Percentiles rank a stretch among this genome's conserved stretches.
These are phyloP conservation scores for Naganishia sp. DNA, from an alignment of 1,284 basidiomycete genomes.

Conservation along the genomic window DNA sequence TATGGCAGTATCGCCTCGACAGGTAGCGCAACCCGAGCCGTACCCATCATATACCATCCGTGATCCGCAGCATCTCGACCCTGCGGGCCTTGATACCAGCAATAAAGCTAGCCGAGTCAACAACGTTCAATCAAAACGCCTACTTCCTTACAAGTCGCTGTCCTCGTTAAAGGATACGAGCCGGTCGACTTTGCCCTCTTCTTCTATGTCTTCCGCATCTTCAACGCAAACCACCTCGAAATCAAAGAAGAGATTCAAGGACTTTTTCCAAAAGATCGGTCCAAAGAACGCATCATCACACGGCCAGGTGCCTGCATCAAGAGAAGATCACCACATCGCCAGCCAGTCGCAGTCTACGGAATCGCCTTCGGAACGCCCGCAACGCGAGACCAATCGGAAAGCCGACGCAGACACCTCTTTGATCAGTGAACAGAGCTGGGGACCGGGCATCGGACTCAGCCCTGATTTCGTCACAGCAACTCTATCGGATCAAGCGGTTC, in stretches of 20 bases:
- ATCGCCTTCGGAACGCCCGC: no score
- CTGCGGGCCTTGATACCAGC: background rate
- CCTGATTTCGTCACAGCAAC: constrained; percentile 7
- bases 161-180: constrained; percentile 9
- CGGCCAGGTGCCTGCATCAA: background rate
- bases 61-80: background rate
- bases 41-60: constrained; percentile 15
- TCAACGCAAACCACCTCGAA: constrained; percentile 7
- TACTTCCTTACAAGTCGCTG: constrained; percentile 10
- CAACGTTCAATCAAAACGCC: constrained; percentile 8
- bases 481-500: constrained; percentile 10
- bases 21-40: background rate
- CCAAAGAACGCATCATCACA: constrained; percentile 13
- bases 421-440: constrained; percentile 24
- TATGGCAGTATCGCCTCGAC: constrained; percentile 23
- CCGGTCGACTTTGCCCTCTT: background rate
- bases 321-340: background rate
- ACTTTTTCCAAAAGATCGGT: constrained; percentile 24
- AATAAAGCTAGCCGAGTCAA: background rate
- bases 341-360: no score
- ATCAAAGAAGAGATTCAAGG: constrained; percentile 17
- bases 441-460: constrained; percentile 10
- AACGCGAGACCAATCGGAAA: background rate
- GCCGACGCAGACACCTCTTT: constrained; percentile 19
- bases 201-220: constrained; percentile 26